A percentile compares a stretch with the other conserved stretches of the same genome.
Conservation (phyloP, 345 rosid genomes). For the Syzygium jambos region DNA sequence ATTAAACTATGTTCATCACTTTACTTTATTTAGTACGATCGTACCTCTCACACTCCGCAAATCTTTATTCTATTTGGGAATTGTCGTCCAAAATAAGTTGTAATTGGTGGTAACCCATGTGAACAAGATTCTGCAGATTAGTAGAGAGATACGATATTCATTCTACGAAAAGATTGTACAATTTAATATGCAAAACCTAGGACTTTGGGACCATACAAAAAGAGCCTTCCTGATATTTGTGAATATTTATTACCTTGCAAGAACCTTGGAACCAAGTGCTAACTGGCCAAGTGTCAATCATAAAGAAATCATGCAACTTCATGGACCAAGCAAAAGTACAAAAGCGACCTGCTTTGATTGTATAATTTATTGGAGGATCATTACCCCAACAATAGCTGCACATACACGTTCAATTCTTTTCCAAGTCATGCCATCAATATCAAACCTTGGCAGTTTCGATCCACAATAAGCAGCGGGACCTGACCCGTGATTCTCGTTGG, state of each 20-base stretch:
- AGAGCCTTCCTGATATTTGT: background rate
- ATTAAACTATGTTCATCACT: background rate
- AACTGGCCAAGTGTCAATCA: slow-evolving; percentile 25
- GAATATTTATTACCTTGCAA: background rate
- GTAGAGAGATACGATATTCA: background rate
- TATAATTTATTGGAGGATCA: background rate
- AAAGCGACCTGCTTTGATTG: background rate
- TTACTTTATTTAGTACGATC: background rate
- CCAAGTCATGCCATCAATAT: background rate
- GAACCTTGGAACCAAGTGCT: background rate
- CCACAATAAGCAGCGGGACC: background rate
- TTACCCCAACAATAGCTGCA: background rate
- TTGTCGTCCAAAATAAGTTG: background rate
- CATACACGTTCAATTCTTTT: background rate
- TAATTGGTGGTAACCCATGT: background rate
- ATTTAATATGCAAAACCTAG: slow-evolving; percentile 1
- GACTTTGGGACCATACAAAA: background rate
- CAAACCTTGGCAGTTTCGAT: background rate
- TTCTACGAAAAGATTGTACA: background rate
- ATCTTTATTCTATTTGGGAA: background rate
- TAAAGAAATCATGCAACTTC: slow-evolving; percentile 6
- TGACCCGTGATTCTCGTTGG: background rate
- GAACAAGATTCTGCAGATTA: background rate
- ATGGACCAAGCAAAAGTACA: background rate
- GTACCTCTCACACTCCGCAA: background rate